Conservation (phyloP, 1,284 basidiomycete species). For the Naganishia liquefaciens region DNA sequence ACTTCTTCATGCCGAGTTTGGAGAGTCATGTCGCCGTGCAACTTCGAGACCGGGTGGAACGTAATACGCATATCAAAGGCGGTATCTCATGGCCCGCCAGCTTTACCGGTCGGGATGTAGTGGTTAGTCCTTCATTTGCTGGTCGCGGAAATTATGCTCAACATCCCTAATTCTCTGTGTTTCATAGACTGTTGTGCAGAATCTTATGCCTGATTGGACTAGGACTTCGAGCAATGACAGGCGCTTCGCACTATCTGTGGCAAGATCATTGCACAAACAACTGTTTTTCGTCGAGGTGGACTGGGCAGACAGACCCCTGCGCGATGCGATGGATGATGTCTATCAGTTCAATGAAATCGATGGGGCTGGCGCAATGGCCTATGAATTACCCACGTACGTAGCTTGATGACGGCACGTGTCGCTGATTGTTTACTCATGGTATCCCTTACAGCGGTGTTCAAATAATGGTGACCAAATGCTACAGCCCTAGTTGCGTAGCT, state of each 20-base stretch:
- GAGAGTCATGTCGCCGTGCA: slow-evolving; percentile 86
- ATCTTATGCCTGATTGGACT: slow-evolving; percentile 73
- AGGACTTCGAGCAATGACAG: slow-evolving; percentile 70
- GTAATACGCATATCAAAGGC: slow-evolving; percentile 84
- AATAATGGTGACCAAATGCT: slow-evolving; percentile 69
- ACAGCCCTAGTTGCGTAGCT: slow-evolving; percentile 57
- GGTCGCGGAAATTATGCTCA: background rate
- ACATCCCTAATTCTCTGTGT: background rate
- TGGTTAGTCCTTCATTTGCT: slow-evolving; percentile 62
- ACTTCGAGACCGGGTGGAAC: slow-evolving; percentile 78
- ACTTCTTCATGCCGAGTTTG: slow-evolving; percentile 81
- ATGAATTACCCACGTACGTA: slow-evolving; percentile 74
- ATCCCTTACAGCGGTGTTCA: slow-evolving; percentile 41
- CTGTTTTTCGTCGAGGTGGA: slow-evolving; percentile 97
- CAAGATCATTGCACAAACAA: slow-evolving; percentile 83
- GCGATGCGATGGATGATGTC: slow-evolving; percentile 90
- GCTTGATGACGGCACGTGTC: background rate
- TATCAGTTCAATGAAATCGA: slow-evolving; percentile 90
- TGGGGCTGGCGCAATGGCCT: slow-evolving; percentile 64
- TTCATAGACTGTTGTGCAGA: slow-evolving; percentile 73
- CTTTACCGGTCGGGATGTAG: slow-evolving; percentile 89
- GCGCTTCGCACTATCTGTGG: slow-evolving; percentile 78
- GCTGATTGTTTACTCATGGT: background rate
- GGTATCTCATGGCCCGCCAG: slow-evolving; percentile 81
- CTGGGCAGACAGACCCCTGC: slow-evolving; percentile 80